Conservation (phyloP, 352 stramenopile genomes). For the Phytophthora fragariae region DNA sequence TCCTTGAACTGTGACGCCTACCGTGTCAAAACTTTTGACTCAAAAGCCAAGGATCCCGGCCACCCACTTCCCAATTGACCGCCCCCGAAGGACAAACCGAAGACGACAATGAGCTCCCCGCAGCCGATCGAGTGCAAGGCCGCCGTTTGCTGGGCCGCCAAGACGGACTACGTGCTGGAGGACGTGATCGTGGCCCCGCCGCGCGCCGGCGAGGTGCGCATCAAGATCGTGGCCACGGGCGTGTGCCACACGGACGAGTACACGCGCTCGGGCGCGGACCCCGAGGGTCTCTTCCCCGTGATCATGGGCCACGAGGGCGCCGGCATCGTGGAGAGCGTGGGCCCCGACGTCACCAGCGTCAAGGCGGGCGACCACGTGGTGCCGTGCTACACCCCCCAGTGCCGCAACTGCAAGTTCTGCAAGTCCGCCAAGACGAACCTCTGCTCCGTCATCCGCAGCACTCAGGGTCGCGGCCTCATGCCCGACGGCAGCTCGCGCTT, state of each 20-base stretch:
- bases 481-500: slow-evolving; percentile 85
- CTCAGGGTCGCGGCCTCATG: slow-evolving; percentile 83
- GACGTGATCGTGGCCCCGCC: slow-evolving; percentile 81
- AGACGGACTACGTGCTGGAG: slow-evolving; percentile 85
- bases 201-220: slow-evolving; percentile 76
- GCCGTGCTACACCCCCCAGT: slow-evolving; percentile 95
- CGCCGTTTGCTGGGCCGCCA: slow-evolving; percentile 88
- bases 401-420: slow-evolving; percentile 92
- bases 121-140: slow-evolving; percentile 91
- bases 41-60: slow-evolving; percentile 1
- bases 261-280: slow-evolving; percentile 81
- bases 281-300: slow-evolving; percentile 85
- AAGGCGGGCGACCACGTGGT: slow-evolving; percentile 94
- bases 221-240: slow-evolving; percentile 86
- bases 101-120: slow-evolving; percentile 53
- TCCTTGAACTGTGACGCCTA: too few species aligned
- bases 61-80: slow-evolving; percentile 32
- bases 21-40: neutral
- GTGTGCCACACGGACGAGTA: slow-evolving; percentile 92
- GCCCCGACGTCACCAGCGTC: slow-evolving; percentile 75
- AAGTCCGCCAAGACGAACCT: slow-evolving; percentile 90
- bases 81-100: neutral
- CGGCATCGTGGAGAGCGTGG: slow-evolving; percentile 86
- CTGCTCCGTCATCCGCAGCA: slow-evolving; percentile 85
- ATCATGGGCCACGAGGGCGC: slow-evolving; percentile 91